Conservation (phyloP, 2,329 filamentous ascomycete species). For the Fusarium redolens region DNA sequence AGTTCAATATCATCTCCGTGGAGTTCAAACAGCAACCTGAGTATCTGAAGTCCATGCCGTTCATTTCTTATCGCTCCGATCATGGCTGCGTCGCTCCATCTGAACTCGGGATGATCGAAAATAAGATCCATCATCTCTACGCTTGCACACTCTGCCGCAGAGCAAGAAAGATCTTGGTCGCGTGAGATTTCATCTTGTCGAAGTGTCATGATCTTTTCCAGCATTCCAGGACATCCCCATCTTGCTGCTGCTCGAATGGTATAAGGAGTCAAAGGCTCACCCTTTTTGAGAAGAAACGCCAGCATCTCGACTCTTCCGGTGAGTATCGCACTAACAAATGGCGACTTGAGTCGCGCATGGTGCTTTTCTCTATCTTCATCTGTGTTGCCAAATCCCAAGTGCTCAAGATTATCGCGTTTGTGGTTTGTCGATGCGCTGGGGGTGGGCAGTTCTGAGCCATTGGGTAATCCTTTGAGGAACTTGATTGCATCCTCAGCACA, state of each 20-base stretch:
- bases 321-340: slow-evolving; percentile 21
- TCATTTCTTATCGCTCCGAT: slow-evolving; percentile 23
- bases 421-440: background rate
- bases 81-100: slow-evolving; percentile 27
- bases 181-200: slow-evolving; percentile 21
- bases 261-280: slow-evolving; percentile 15
- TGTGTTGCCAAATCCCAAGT: slow-evolving; percentile 20
- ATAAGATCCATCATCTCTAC: slow-evolving; percentile 18
- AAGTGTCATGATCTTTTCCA: slow-evolving; percentile 23
- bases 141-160: slow-evolving; percentile 15
- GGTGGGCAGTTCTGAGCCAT: slow-evolving; percentile 15
- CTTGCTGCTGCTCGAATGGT: slow-evolving; percentile 24
- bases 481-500: slow-evolving; percentile 39
- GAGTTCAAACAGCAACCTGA: slow-evolving; percentile 11
- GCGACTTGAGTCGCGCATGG: slow-evolving; percentile 23
- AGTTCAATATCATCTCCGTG: slow-evolving; percentile 9
- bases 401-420: slow-evolving; percentile 7
- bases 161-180: slow-evolving; percentile 26
- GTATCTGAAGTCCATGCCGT: slow-evolving; percentile 9
- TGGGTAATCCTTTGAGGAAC: slow-evolving; percentile 33
- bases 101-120: slow-evolving; percentile 15
- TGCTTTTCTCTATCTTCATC: slow-evolving; percentile 28
- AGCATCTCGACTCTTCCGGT: slow-evolving; percentile 28
- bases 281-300: slow-evolving; percentile 25
- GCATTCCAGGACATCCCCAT: slow-evolving; percentile 20